Percentiles rank a stretch among this genome's conserved stretches.
phyloP scores from a whole-genome alignment of 2,329 filamentous ascomycete species.

The Penicillium sp. region DNA sequence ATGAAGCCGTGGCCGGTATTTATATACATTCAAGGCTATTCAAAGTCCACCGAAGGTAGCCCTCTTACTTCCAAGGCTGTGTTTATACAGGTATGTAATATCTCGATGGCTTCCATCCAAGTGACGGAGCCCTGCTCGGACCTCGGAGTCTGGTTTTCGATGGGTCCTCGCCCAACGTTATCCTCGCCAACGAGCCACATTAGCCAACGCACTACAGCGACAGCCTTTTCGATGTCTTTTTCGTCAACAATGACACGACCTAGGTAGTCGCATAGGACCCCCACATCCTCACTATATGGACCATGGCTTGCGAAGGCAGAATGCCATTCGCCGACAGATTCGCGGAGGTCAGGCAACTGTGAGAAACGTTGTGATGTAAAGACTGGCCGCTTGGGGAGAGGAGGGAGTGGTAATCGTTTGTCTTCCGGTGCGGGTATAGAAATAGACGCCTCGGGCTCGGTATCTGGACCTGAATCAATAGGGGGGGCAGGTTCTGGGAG shows the following conservation, averaged over 20 bases:
- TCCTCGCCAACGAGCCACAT: conserved; percentile 38
- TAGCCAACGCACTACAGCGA: conserved; percentile 68
- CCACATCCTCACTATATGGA: conserved; percentile 77
- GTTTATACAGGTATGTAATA: conserved; percentile 45
- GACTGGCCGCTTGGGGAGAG: conserved; percentile 55
- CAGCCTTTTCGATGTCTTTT: conserved; percentile 73
- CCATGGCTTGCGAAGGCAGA: conserved; percentile 69
- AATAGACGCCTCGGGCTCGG: conserved; percentile 3
- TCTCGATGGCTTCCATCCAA: conserved; percentile 41
- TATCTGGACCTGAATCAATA: conserved; percentile 18
- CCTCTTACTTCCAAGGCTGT: conserved; percentile 47
- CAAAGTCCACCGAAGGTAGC: conserved; percentile 48
- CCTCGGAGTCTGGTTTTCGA: not conserved
- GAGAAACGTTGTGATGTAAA: conserved; percentile 63
- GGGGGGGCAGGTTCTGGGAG: conserved; percentile 41
- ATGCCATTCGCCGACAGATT: conserved; percentile 76
- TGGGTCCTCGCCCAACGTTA: not conserved
- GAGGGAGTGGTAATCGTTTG: conserved; percentile 43
- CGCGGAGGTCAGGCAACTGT: conserved; percentile 64
- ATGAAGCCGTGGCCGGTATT: not conserved
- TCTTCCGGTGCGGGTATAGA: conserved; percentile 13
- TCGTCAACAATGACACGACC: conserved; percentile 72
- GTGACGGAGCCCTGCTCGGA: conserved; percentile 18
- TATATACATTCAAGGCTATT: conserved; percentile 13
- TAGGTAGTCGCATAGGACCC: conserved; percentile 72